Evolutionary conservation across 805 yeast genomes (phyloP).

Genomic region (Saturnispora bothae): DNA sequence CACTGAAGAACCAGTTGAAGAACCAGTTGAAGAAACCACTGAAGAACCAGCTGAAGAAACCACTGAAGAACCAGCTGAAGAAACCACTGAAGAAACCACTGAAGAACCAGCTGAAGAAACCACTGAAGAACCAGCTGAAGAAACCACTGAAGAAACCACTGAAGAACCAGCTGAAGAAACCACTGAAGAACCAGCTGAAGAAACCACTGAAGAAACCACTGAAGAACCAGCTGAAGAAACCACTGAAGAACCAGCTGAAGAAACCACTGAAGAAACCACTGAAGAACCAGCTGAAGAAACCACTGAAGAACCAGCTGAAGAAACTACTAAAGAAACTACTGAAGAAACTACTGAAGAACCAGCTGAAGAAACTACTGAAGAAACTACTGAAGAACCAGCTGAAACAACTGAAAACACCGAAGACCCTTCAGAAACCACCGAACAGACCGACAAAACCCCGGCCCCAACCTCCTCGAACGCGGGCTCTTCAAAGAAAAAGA

Average conservation of each 20-base stretch:
- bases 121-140: constrained; percentile 8
- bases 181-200: too few species aligned
- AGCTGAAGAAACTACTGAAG: constrained; percentile 6
- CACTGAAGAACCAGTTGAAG: neutral
- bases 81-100: neutral
- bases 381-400: neutral
- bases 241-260: too few species aligned
- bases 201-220: too few species aligned
- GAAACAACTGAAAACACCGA: neutral
- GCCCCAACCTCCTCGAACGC: neutral
- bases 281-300: too few species aligned
- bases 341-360: constrained; percentile 8
- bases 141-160: constrained; percentile 5
- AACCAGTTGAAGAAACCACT: neutral
- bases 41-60: constrained; percentile 8
- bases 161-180: too few species aligned
- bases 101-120: constrained; percentile 4
- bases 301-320: constrained; percentile 4
- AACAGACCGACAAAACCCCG: neutral
- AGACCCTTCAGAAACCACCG: neutral
- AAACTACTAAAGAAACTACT: constrained; percentile 7
- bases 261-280: too few species aligned
- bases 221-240: too few species aligned
- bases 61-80: constrained; percentile 4
- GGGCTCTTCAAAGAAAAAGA: constrained; percentile 5